Evolutionary conservation across 345 rosid species (phyloP).

Genomic region (Garcia nutans): DNA sequence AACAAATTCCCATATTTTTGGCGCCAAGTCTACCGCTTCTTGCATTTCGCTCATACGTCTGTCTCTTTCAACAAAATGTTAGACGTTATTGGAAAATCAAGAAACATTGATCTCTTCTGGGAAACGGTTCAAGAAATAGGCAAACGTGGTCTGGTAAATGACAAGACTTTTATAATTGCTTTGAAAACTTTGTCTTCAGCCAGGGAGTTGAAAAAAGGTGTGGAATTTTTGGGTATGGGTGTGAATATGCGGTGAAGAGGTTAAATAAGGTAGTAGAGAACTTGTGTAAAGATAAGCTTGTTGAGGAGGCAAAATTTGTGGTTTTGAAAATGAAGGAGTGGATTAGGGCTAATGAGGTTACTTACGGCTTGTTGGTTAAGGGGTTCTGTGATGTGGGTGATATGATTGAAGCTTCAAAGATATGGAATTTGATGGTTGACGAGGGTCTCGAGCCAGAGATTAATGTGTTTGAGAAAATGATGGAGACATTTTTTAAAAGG

Average conservation of each 20-base stretch:
- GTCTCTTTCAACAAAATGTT: constrained; percentile 67
- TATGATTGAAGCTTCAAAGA: constrained; percentile 64
- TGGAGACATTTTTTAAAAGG: constrained; percentile 61
- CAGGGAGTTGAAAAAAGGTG: constrained; percentile 72
- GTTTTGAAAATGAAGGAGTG: constrained; percentile 55
- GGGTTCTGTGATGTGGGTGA: constrained; percentile 72
- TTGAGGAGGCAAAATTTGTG: constrained; percentile 65
- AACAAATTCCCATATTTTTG: constrained; percentile 74
- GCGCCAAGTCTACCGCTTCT: constrained; percentile 82
- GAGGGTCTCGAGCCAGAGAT: constrained; percentile 53
- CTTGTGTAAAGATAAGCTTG: constrained; percentile 52
- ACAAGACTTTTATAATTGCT: constrained; percentile 65
- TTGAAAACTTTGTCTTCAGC: constrained; percentile 58
- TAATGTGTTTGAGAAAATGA: constrained; percentile 57
- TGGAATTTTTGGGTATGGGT: constrained; percentile 52
- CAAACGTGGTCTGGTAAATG: constrained; percentile 46
- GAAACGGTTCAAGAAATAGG: constrained; percentile 49
- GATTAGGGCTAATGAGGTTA: constrained; percentile 47
- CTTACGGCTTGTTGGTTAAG: constrained; percentile 57
- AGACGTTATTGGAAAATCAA: constrained; percentile 54
- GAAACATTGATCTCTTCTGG: constrained; percentile 81
- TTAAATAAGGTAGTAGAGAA: constrained; percentile 54
- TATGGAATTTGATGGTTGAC: constrained; percentile 85
- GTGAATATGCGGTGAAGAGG: constrained; percentile 43
- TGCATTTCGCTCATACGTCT: constrained; percentile 44